phyloP scores from a whole-genome alignment of 495 filamentous ascomycete species.

The Aspergillus nanangensis region DNA sequence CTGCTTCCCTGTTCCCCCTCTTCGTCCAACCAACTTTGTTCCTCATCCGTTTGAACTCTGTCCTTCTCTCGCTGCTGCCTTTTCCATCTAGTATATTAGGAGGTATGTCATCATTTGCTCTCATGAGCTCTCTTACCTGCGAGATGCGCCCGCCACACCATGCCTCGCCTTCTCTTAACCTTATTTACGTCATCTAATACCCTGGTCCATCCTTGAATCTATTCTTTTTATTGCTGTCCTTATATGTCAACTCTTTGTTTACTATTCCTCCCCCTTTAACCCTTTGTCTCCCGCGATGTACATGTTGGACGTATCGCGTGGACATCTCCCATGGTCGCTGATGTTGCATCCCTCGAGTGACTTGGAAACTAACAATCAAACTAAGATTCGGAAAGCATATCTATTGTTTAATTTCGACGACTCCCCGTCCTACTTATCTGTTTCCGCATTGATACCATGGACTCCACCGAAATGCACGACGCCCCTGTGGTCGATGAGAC shows the following conservation, averaged over 20 bases:
- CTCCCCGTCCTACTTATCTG: background rate
- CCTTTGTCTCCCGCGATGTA: too few relatives aligned
- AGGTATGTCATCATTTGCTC: background rate
- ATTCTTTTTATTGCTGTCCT: too few relatives aligned
- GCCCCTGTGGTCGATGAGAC: conserved; percentile 34
- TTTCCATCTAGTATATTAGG: background rate
- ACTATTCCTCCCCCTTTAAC: too few relatives aligned
- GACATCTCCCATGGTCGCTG: too few relatives aligned
- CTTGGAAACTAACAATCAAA: too few relatives aligned
- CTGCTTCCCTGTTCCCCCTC: conserved; percentile 3
- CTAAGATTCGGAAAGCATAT: conserved; percentile 1
- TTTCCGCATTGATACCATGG: conserved; percentile 32
- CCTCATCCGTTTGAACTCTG: background rate
- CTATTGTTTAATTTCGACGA: background rate
- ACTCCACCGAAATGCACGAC: conserved; percentile 44
- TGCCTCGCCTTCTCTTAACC: too few relatives aligned
- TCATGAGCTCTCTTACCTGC: background rate
- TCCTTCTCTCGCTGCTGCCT: background rate
- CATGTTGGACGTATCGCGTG: too few relatives aligned
- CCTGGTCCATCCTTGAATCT: too few relatives aligned
- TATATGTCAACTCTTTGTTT: too few relatives aligned
- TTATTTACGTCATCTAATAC: too few relatives aligned
- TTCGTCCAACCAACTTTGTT: conserved; percentile 1
- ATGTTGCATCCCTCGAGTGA: too few relatives aligned
- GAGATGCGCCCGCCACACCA: too few relatives aligned